phyloP scores from a whole-genome alignment of 176 grass and related monocot species.

The Elaeis guineensis region DNA sequence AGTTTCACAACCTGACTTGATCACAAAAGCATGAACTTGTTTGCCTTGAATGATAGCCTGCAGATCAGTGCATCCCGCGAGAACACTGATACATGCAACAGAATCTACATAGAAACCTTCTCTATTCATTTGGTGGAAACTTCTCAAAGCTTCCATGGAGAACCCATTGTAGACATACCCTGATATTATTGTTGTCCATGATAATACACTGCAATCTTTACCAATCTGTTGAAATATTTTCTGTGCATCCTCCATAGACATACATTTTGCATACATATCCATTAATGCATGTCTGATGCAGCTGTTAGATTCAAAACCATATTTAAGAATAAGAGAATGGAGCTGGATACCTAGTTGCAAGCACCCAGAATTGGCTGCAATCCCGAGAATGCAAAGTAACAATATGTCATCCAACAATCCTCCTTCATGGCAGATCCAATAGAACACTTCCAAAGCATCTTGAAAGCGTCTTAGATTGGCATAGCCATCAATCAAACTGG shows the following conservation, averaged over 20 bases:
- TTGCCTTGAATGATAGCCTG: conserved; percentile 10
- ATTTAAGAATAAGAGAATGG: conserved; percentile 1
- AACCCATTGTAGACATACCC: conserved; percentile 8
- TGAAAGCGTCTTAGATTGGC: neutral
- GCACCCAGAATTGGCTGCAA: neutral
- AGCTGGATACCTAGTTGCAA: conserved; percentile 5
- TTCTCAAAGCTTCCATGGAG: conserved; percentile 4
- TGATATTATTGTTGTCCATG: conserved; percentile 11
- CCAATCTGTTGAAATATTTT: conserved; percentile 2
- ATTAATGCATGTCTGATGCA: conserved; percentile 12
- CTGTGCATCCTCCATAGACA: neutral
- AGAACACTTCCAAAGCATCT: conserved; percentile 9
- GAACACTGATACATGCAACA: conserved; percentile 10
- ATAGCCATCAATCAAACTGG: conserved; percentile 7
- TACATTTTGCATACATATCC: conserved; percentile 14
- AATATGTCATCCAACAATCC: conserved; percentile 12
- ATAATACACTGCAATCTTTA: neutral
- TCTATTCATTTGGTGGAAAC: conserved; percentile 8
- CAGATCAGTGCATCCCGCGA: conserved; percentile 2
- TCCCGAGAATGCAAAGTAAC: conserved; percentile 6
- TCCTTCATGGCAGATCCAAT: neutral
- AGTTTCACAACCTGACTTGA: conserved; percentile 14
- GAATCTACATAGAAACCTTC: conserved; percentile 5
- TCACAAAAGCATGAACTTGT: conserved; percentile 15
- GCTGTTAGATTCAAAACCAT: conserved; percentile 1